phyloP scores from a whole-genome alignment of 768 basidiomycete genomes.

The Pholiota conissans region DNA sequence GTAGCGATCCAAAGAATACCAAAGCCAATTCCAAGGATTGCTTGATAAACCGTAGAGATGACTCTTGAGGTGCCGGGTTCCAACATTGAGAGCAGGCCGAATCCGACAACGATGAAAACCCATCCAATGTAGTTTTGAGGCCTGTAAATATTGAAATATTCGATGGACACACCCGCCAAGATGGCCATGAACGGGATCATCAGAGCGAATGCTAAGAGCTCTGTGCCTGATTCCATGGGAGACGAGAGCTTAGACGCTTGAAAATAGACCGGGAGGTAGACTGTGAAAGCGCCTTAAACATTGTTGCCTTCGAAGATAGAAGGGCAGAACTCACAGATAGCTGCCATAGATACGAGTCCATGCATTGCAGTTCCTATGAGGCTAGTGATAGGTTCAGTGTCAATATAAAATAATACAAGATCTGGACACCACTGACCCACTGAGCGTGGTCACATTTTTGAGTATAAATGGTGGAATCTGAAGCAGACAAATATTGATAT shows the following conservation, averaged over 20 bases:
- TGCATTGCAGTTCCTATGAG: slow-evolving; percentile 1
- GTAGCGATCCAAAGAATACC: slow-evolving; percentile 5
- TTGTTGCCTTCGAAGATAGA: background rate
- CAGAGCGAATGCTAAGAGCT: slow-evolving; percentile 1
- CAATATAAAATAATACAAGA: background rate
- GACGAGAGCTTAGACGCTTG: slow-evolving; percentile 1
- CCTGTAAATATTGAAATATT: background rate
- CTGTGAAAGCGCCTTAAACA: background rate
- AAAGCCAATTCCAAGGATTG: slow-evolving; percentile 1
- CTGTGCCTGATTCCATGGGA: slow-evolving; percentile 1
- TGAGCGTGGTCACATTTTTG: slow-evolving; percentile 1
- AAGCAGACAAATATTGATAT: background rate
- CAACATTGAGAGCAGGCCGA: slow-evolving; percentile 2
- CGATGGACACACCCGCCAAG: background rate
- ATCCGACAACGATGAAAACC: slow-evolving; percentile 4
- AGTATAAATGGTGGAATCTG: slow-evolving; percentile 3
- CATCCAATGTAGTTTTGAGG: slow-evolving; percentile 5
- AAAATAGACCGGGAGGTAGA: slow-evolving; percentile 7
- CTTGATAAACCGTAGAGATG: background rate
- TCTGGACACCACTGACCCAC: slow-evolving; percentile 2
- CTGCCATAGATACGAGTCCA: slow-evolving; percentile 4
- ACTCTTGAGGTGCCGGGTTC: background rate
- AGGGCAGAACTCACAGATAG: background rate
- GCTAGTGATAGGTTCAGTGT: background rate
- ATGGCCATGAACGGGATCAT: slow-evolving; percentile 2